Evolutionary conservation across 345 rosid genomes (phyloP).

Genomic region (Erodium maritimum): DNA sequence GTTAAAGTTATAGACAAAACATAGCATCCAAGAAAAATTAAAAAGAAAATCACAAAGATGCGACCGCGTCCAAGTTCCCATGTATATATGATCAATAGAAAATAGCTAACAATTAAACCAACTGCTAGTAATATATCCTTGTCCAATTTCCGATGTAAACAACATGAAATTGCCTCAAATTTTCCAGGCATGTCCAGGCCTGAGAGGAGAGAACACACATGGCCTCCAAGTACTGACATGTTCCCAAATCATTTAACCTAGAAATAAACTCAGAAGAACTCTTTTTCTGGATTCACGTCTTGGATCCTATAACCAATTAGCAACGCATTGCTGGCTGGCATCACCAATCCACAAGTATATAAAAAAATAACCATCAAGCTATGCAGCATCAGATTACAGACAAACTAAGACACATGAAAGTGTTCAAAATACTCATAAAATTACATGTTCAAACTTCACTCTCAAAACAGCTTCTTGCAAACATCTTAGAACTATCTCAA

Average conservation of each 20-base stretch:
- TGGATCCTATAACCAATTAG: background rate
- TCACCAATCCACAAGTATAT: background rate
- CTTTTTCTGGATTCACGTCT: background rate
- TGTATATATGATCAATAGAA: too few relatives aligned
- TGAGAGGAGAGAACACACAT: background rate
- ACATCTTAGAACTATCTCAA: background rate
- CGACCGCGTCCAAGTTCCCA: background rate
- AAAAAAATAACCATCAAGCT: background rate
- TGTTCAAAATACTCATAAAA: background rate
- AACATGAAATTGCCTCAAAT: background rate
- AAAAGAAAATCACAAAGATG: background rate
- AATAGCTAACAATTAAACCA: too few relatives aligned
- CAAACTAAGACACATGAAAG: background rate
- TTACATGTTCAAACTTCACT: too few relatives aligned
- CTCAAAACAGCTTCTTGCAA: too few relatives aligned
- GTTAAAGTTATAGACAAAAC: slow-evolving; percentile 1
- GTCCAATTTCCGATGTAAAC: too few relatives aligned
- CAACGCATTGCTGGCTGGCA: background rate
- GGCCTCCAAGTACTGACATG: background rate
- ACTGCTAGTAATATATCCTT: too few relatives aligned
- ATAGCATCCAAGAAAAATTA: background rate
- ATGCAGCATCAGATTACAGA: background rate
- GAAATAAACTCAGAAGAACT: background rate
- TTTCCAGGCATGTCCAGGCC: background rate
- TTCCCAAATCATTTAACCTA: background rate